Percentiles rank a stretch among this genome's conserved stretches.
phyloP scores from a whole-genome alignment of 306 rosid species.

The Boehmeria nivea region DNA sequence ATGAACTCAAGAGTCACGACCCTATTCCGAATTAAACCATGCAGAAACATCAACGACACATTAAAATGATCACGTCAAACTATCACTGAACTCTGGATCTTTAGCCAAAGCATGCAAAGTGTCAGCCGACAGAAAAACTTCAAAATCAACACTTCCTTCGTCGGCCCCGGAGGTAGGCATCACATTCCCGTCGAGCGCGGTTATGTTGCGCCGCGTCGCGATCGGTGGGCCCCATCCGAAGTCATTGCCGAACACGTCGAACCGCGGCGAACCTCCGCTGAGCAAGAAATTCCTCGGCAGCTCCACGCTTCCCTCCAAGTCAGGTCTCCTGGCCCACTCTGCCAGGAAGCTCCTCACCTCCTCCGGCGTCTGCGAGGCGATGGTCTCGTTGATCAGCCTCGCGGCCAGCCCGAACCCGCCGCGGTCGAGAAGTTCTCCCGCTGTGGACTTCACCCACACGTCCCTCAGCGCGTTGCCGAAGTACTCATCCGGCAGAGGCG shows the following conservation, averaged over 20 bases:
- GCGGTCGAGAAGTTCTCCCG: not conserved
- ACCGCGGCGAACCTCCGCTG: constrained; percentile 36
- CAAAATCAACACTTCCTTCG: constrained; percentile 40
- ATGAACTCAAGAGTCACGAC: too few relatives aligned
- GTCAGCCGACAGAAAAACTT: constrained; percentile 22
- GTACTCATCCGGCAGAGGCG: constrained; percentile 18
- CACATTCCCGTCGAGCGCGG: constrained; percentile 23
- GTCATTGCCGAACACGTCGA: constrained; percentile 36
- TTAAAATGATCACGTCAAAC: too few relatives aligned
- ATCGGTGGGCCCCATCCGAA: constrained; percentile 46
- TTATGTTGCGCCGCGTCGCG: constrained; percentile 29
- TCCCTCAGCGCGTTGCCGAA: constrained; percentile 11
- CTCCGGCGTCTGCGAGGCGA: too few relatives aligned
- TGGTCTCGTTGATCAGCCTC: too few relatives aligned
- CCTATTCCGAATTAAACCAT: too few relatives aligned
- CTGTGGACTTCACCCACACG: constrained; percentile 11
- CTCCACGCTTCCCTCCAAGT: too few relatives aligned
- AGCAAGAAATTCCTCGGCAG: not conserved
- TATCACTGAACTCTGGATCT: constrained; percentile 24
- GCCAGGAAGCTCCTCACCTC: too few relatives aligned
- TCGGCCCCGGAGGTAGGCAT: constrained; percentile 30
- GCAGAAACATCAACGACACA: too few relatives aligned
- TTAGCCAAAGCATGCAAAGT: constrained; percentile 25
- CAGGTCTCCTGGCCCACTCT: too few relatives aligned
- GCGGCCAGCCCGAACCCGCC: too few relatives aligned